Percentiles rank a stretch among this genome's conserved stretches.
Evolutionary conservation across 345 rosid species (phyloP).

Genomic region (Lumnitzera racemosa): DNA sequence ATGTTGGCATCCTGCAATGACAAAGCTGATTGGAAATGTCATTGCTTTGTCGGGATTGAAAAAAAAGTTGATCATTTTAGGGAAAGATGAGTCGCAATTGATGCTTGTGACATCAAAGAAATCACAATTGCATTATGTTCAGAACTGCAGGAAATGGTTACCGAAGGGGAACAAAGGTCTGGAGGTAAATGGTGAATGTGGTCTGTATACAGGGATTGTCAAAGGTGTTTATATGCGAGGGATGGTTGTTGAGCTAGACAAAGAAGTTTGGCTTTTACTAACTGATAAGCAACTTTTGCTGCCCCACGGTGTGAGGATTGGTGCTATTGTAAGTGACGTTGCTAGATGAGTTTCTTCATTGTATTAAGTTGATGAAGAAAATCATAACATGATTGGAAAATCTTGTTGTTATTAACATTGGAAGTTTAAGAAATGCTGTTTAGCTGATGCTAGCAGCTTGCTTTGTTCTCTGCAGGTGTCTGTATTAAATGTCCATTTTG

Average conservation of each 20-base stretch:
- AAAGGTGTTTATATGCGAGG: conserved; percentile 68
- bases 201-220: conserved; percentile 59
- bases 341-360: background rate
- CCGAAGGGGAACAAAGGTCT: conserved; percentile 15
- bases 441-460: background rate
- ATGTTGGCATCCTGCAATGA: conserved; percentile 66
- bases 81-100: conserved; percentile 44
- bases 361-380: background rate
- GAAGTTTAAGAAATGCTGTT: background rate
- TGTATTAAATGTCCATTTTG: conserved; percentile 71
- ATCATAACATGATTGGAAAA: too few relatives aligned
- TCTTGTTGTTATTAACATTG: too few relatives aligned
- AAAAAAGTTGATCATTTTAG: conserved; percentile 51
- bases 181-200: conserved; percentile 39
- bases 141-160: conserved; percentile 20
- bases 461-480: conserved; percentile 37
- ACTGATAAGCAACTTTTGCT: conserved; percentile 42
- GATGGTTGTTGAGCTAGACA: conserved; percentile 74
- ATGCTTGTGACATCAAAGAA: conserved; percentile 45
- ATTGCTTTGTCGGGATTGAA: conserved; percentile 48
- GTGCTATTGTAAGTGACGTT: conserved; percentile 56
- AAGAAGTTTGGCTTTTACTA: conserved; percentile 76
- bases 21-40: conserved; percentile 48
- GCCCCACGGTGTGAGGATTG: conserved; percentile 67
- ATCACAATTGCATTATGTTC: conserved; percentile 44